Base-by-base conservation (phyloP, 495 filamentous ascomycete genomes). In the Glonium stellatum region DNA sequence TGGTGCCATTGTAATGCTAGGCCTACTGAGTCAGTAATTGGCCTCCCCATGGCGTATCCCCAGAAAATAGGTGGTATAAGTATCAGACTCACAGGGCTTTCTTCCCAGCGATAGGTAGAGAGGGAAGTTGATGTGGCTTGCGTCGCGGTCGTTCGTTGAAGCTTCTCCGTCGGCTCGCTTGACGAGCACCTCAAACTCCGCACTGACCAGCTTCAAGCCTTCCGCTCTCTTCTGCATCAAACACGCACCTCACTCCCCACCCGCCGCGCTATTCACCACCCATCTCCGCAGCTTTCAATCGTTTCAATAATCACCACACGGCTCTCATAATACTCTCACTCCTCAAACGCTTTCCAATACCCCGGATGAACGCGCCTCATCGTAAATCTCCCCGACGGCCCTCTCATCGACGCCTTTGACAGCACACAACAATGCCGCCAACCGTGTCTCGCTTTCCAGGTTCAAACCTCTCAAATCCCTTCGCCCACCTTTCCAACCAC, bases 371-470 rank as follows among this genome's bases (percentile, higher is more conserved):
- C 44, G 23, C 42, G 27, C 37, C 49, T 35, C 77, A 65, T 71
- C 75, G 68, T 69, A 74, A 76, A 58, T 60, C 41, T 37, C 57
- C 42, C 64, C 25, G 15, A 46, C 41, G 8, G 9, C 55, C 39
- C 21, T 49, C 52, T 19, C 50, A 51, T 47, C 15, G 34, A 44
- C 60, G 22, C 18, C 49, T 12, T 6, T 48, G 55, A 53, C 60
- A 65, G 52, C 61, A 57, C 50, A 13, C 52, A 36, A 72, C 52
- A 34, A 83, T 83, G 80, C 76, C 78, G 63, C 79, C 79, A 64
- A 71, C 79, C 48, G 77, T 79, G 55, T 75, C 74, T 61, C 75
- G 81, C 69, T 84, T 79, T 67, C 77, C 78, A 59, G 79, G 76
- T 31, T 75, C 75, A 23, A 79, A 75, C 56, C 73, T 80, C 58